Evolutionary conservation across 2,329 filamentous ascomycete species (phyloP).

Genomic region (Cadophora malorum): DNA sequence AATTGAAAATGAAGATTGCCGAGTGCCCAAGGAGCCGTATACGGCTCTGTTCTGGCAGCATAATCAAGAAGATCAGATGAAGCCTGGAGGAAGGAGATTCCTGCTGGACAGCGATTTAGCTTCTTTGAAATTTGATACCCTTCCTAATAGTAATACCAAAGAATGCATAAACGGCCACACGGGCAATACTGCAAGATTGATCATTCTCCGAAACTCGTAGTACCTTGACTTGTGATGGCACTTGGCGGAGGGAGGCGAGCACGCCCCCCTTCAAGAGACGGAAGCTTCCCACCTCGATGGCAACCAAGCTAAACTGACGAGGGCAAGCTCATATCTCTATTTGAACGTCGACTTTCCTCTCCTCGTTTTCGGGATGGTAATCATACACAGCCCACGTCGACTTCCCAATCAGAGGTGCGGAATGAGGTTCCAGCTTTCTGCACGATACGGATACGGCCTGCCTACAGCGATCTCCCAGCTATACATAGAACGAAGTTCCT

Average conservation of each 20-base stretch:
- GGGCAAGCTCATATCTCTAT: slow-evolving; percentile 5
- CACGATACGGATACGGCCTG: slow-evolving; percentile 13
- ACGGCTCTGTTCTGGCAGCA: neutral
- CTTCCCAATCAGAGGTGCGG: neutral
- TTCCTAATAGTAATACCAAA: too few relatives aligned
- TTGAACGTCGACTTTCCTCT: neutral
- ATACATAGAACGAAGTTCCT: slow-evolving; percentile 3
- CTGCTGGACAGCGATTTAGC: too few relatives aligned
- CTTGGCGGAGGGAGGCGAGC: neutral
- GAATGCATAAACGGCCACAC: too few relatives aligned
- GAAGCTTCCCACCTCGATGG: neutral
- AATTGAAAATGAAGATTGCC: neutral
- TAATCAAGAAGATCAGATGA: neutral
- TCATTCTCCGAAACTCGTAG: too few relatives aligned
- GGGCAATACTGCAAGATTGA: neutral
- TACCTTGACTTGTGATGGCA: too few relatives aligned
- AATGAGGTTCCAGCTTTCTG: neutral
- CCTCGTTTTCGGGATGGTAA: neutral
- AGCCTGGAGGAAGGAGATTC: neutral
- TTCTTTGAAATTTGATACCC: too few relatives aligned
- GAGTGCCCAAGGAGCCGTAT: neutral
- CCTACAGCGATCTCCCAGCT: neutral
- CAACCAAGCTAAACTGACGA: neutral
- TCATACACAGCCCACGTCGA: slow-evolving; percentile 10
- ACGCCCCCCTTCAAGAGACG: neutral